Evolutionary conservation across 139 green algal species (phyloP).

Genomic region (Micractinium conductrix): DNA sequence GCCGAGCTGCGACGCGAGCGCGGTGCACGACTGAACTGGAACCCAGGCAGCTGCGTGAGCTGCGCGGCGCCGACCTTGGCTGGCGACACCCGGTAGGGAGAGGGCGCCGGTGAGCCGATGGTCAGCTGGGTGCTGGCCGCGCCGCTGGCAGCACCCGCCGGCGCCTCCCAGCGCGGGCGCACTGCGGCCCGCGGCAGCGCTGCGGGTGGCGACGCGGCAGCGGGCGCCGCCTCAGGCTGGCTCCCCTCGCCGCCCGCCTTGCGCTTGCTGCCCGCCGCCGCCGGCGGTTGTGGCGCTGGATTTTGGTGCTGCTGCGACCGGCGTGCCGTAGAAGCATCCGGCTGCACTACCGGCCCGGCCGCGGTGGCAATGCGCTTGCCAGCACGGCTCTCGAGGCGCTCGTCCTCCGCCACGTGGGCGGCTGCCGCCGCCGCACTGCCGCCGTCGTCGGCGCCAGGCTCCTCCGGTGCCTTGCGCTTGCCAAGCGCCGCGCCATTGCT

Average conservation of each 20-base stretch:
- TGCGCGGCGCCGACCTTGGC: constrained; percentile 12
- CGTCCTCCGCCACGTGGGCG: background rate
- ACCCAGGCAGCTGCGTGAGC: constrained; percentile 15
- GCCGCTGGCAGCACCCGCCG: background rate
- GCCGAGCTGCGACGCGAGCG: background rate
- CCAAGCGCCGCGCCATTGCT: background rate
- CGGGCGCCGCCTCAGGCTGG: background rate
- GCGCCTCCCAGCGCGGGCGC: background rate
- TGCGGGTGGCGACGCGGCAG: background rate
- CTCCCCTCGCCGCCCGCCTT: background rate
- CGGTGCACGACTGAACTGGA: background rate
- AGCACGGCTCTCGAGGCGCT: background rate
- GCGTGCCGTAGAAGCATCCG: background rate
- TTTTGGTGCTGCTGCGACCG: background rate
- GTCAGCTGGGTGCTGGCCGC: background rate
- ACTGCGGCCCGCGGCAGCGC: background rate
- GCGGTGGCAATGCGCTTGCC: constrained; percentile 4
- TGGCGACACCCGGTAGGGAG: constrained; percentile 20
- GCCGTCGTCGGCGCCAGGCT: background rate
- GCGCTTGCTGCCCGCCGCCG: background rate
- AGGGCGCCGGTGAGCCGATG: constrained; percentile 20
- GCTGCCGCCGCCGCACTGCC: background rate
- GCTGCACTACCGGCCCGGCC: background rate
- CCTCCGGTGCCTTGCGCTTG: constrained; percentile 27
- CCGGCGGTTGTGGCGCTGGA: background rate